phyloP scores from a whole-genome alignment of 2,329 filamentous ascomycete species.

The Cladophialophora yegresii region DNA sequence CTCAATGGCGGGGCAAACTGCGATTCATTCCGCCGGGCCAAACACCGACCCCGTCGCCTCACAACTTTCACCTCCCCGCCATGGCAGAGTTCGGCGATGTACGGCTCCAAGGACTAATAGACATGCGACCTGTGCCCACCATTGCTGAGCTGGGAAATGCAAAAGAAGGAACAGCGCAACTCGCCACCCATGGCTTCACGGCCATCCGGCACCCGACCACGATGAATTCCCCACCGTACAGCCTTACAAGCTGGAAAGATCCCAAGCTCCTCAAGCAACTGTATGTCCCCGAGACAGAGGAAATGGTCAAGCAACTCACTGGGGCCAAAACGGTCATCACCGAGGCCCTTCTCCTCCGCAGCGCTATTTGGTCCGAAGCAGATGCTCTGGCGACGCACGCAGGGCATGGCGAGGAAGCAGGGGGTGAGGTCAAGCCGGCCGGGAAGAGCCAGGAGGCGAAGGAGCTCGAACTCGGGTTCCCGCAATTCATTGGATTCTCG shows the following conservation, averaged over 20 bases:
- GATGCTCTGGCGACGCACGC: constrained; percentile 36
- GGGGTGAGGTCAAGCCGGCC: constrained; percentile 2
- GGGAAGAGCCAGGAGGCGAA: constrained; percentile 27
- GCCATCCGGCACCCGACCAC: constrained; percentile 31
- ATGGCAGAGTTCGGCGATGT: constrained; percentile 34
- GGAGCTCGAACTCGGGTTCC: constrained; percentile 31
- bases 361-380: constrained; percentile 34
- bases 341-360: constrained; percentile 37
- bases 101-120: constrained; percentile 28
- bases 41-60: constrained; percentile 26
- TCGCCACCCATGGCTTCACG: constrained; percentile 29
- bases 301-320: constrained; percentile 38
- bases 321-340: constrained; percentile 38
- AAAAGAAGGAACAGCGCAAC: constrained; percentile 22
- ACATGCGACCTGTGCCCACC: constrained; percentile 31
- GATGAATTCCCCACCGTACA: constrained; percentile 36
- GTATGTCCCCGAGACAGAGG: constrained; percentile 38
- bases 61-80: constrained; percentile 33
- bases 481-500: constrained; percentile 38
- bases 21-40: constrained; percentile 30
- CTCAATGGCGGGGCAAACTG: constrained; percentile 32
- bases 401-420: constrained; percentile 24
- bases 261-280: constrained; percentile 32
- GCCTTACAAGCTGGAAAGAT: constrained; percentile 34
- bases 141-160: constrained; percentile 22